Evolutionary conservation across 805 yeast genomes (phyloP).

Genomic region (Suhomyces vadensis): DNA sequence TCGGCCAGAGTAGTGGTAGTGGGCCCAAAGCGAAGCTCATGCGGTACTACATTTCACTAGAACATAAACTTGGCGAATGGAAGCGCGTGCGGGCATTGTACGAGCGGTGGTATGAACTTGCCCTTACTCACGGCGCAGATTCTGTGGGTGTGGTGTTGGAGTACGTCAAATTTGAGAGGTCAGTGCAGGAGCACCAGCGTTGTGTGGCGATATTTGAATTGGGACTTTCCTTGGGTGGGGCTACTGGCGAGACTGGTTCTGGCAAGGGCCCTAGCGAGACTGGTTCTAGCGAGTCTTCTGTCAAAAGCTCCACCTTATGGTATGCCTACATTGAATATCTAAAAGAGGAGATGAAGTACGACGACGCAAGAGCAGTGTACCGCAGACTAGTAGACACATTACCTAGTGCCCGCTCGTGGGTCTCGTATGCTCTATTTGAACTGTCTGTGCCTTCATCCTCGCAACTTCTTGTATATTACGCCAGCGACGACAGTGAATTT

Average conservation of each 20-base stretch:
- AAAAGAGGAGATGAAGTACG: constrained; percentile 59
- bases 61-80: constrained; percentile 69
- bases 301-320: constrained; percentile 26
- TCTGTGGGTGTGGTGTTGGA: constrained; percentile 50
- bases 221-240: constrained; percentile 46
- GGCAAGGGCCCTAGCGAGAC: constrained; percentile 8
- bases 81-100: constrained; percentile 76
- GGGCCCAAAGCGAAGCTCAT: constrained; percentile 62
- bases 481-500: constrained; percentile 51
- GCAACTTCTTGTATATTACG: constrained; percentile 38
- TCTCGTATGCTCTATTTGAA: constrained; percentile 71
- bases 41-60: constrained; percentile 65
- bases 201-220: constrained; percentile 62
- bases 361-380: constrained; percentile 53
- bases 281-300: constrained; percentile 22
- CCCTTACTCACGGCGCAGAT: constrained; percentile 13
- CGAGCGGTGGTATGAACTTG: constrained; percentile 58
- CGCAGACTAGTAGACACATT: constrained; percentile 37
- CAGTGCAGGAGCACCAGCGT: constrained; percentile 67
- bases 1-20: constrained; percentile 49
- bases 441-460: constrained; percentile 58
- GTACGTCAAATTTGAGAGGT: constrained; percentile 68
- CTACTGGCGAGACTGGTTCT: constrained; percentile 19
- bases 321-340: constrained; percentile 54
- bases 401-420: constrained; percentile 50